Evolutionary conservation across 129 eudicot species (phyloP).

Genomic region (Helianthus tuberosus): DNA sequence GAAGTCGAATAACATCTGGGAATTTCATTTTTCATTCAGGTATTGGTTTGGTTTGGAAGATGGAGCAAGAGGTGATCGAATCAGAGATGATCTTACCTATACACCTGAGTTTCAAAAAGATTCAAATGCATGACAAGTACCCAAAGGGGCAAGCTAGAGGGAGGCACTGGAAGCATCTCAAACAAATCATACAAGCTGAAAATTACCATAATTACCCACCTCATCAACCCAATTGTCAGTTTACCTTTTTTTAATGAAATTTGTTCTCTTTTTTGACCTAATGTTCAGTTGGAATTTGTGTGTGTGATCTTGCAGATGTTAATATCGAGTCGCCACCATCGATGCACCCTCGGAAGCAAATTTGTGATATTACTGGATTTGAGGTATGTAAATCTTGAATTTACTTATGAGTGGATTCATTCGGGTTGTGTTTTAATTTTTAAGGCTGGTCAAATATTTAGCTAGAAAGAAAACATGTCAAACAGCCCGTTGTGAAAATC

Average conservation of each 20-base stretch:
- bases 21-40: neutral
- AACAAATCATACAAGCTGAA: conserved; percentile 91
- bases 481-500: neutral
- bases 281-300: too few species aligned
- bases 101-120: conserved; percentile 70
- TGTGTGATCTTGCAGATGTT: conserved; percentile 65
- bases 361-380: conserved; percentile 94
- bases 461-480: neutral
- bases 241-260: neutral
- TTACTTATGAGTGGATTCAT: neutral
- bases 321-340: conserved; percentile 93
- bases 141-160: conserved; percentile 93
- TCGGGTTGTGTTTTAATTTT: neutral
- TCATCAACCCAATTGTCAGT: conserved; percentile 81
- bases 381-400: conserved; percentile 54
- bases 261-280: neutral
- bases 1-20: neutral
- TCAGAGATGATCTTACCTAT: conserved; percentile 79
- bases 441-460: neutral
- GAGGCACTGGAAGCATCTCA: conserved; percentile 92
- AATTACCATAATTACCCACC: conserved; percentile 71
- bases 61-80: conserved; percentile 90
- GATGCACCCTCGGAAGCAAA: conserved; percentile 88
- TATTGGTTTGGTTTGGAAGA: conserved; percentile 29
- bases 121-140: conserved; percentile 85